Base-by-base conservation (phyloP, 139 green algal genomes). In the Tetraselmis striata region DNA sequence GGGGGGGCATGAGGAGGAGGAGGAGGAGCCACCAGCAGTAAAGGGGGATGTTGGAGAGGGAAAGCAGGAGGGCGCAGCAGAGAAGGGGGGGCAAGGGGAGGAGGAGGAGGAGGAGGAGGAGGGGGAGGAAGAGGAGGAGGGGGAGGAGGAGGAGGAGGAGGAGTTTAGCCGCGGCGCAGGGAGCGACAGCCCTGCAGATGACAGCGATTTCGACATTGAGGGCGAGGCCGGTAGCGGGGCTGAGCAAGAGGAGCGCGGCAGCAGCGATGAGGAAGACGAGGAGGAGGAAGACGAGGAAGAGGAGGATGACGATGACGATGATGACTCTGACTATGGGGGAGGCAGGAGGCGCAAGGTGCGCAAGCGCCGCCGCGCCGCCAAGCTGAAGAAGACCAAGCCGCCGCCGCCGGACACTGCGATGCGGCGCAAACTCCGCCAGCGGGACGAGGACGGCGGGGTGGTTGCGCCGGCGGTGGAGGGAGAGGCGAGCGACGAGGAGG, bases 81-180 rank as follows among this genome's bases (percentile, higher is more conserved):
- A 77, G 25, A 18, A 27, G 23, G 74, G n/a, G 74, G 74, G n/a
- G 74, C 5, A 77, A 2, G 74, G n/a, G 74, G 25, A 27, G 74
- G 74, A 27, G 22, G 74, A 77, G 74, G 25, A 77, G 23, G 74
- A 28, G 25, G 74, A 77, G 74, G 25, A 77, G 74, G 74, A 77
- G 25, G 74, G n/a, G 74, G 74, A 77, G 74, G 74, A 28, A 22
- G 74, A 77, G 22, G 74, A 77, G 22, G 74, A 77, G 22, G 74
- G 23, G 22, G 74, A 77, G 22, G 74, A 77, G 74, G 74, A 77
- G 74, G 74, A 77, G 74, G 74, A 77, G 74, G 74, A 77, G 74
- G 74, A 77, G 74, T 30, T 2, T 27, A 28, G 26, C 23, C n/a
- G 58, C 18, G 58, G 23, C 23, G 58, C 23, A 74, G n/a, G n/a